Conservation (phyloP, 306 rosid species). For the Rosa lucieae region DNA sequence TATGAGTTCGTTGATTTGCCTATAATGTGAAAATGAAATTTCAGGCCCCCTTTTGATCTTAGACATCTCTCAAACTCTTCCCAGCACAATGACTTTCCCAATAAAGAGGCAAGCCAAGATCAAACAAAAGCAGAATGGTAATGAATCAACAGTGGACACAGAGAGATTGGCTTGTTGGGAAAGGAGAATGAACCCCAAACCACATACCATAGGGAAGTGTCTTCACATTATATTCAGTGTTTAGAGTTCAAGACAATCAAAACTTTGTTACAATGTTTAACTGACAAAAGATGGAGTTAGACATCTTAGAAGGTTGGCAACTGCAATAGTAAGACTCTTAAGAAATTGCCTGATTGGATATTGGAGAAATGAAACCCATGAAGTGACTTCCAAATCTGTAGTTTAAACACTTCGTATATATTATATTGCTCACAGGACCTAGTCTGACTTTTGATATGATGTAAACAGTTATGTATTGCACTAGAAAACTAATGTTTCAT, state of each 20-base stretch:
- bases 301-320: background rate
- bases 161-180: constrained; percentile 8
- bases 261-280: background rate
- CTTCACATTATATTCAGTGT: background rate
- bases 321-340: background rate
- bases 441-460: background rate
- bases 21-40: background rate
- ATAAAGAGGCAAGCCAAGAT: background rate
- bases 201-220: background rate
- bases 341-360: background rate
- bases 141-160: background rate
- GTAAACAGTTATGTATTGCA: too few species aligned
- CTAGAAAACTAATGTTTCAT: background rate
- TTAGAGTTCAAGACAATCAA: background rate
- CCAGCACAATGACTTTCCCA: background rate
- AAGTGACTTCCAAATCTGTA: constrained; percentile 12
- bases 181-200: constrained; percentile 3
- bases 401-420: background rate
- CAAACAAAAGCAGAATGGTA: background rate
- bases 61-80: constrained; percentile 3
- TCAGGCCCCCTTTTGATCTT: background rate
- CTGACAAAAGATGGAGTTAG: background rate
- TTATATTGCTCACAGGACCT: background rate
- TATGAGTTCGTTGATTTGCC: background rate
- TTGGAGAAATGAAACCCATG: background rate